phyloP scores from a whole-genome alignment of 352 stramenopile species.

The Phytophthora multivora region DNA sequence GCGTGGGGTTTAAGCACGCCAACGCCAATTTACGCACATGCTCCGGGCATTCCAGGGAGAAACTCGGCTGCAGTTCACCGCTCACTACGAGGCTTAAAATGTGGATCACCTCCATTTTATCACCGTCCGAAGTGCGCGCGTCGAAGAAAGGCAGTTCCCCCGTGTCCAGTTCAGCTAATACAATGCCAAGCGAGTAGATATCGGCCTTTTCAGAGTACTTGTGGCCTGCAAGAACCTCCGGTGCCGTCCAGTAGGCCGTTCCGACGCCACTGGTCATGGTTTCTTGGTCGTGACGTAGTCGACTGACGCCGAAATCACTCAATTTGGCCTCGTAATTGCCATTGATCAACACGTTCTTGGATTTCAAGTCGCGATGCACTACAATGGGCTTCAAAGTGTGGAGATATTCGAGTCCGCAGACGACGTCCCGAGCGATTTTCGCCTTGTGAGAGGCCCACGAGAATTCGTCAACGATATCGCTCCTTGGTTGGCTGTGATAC shows the following conservation, averaged over 20 bases:
- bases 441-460: conserved; percentile 16
- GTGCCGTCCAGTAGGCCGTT: conserved; percentile 15
- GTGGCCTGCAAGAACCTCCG: conserved; percentile 8
- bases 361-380: conserved; percentile 18
- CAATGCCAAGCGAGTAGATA: conserved; percentile 20
- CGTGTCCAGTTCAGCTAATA: conserved; percentile 16
- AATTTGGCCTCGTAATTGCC: conserved; percentile 10
- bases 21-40: conserved; percentile 10
- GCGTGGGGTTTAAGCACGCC: conserved; percentile 15
- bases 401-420: conserved; percentile 5
- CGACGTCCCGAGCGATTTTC: conserved; percentile 14
- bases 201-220: conserved; percentile 19
- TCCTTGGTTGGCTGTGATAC: conserved; percentile 8
- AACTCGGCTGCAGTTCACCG: conserved; percentile 14
- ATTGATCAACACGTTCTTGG: conserved; percentile 13
- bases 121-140: conserved; percentile 13
- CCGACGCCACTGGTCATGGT: conserved; percentile 20
- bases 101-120: conserved; percentile 16
- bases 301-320: conserved; percentile 18
- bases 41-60: conserved; percentile 11
- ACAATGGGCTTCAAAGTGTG: conserved; percentile 9
- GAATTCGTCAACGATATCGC: conserved; percentile 17
- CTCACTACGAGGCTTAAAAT: conserved; percentile 13
- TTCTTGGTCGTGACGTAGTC: conserved; percentile 1
- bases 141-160: conserved; percentile 18